Evolutionary conservation across 352 stramenopile genomes (phyloP), one percentile per base, ranked within the genome.

Genomic region (Plasmopara halstedii): DNA sequence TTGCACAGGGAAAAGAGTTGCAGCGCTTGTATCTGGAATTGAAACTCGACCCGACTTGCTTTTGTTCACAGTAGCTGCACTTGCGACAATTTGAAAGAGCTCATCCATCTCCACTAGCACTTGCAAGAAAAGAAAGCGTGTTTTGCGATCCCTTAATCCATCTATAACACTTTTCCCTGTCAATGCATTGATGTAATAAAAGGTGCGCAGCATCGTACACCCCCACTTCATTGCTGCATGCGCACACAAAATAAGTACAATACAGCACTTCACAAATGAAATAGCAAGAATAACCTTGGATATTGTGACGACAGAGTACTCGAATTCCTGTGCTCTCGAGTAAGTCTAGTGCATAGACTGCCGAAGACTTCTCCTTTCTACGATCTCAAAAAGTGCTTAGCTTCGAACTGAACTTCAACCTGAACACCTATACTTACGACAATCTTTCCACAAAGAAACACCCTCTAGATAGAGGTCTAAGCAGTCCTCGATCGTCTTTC

Each of bases 371-470:
- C 35, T 90, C 81, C 22, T 76, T 74, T 10, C 81, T 93, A 33
- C 3, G 6, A n/a, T n/a, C n/a, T n/a, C n/a, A n/a, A n/a, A n/a
- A n/a, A n/a, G n/a, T n/a, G n/a, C n/a, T n/a, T n/a, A n/a, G n/a
- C n/a, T n/a, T n/a, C n/a, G 26, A 38, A 18, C 33, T 22, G 1
- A 36, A 6, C 17, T 19, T 8, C n/a, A 14, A 23, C 13, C 21
- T 3, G 32, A n/a, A 15, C 26, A 31, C 6, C 10, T 36, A 10
- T 32, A 70, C 73, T 56, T 64, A 93, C 81, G 73, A 52, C 17
- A 93, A 64, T 25, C 78, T 69, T 50, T 93, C 81, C 21, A 90
- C 66, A 42, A 85, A 93, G 55, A 77, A 83, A 55, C 70, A 86
- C 32, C 81, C 81, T 36, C 82, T 70, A 1, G 72, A 80, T 10